Evolutionary conservation across 768 basidiomycete species (phyloP).

Genomic region (Leccinum broughii): DNA sequence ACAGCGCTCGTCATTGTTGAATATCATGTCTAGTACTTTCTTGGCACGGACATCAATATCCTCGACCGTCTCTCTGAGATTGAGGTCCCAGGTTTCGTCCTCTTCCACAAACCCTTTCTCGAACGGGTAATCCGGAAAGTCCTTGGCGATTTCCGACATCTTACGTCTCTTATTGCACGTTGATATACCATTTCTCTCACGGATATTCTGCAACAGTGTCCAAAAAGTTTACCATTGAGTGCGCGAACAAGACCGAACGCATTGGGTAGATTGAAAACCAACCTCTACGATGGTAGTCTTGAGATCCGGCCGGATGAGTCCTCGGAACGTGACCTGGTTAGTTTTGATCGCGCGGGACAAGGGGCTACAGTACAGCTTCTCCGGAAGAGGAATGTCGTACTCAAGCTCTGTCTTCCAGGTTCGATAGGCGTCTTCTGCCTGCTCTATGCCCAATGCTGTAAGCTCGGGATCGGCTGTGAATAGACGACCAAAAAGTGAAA

Average conservation of each 20-base stretch:
- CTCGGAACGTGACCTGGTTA: constrained; percentile 51
- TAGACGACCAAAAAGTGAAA: neutral
- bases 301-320: constrained; percentile 32
- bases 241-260: no score
- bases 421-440: constrained; percentile 47
- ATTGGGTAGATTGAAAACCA: neutral
- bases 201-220: constrained; percentile 48
- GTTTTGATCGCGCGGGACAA: constrained; percentile 62
- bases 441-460: constrained; percentile 54
- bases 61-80: constrained; percentile 50
- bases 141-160: constrained; percentile 44
- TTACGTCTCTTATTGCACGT: constrained; percentile 68
- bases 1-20: constrained; percentile 52
- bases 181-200: constrained; percentile 66
- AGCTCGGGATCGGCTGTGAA: constrained; percentile 63
- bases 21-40: constrained; percentile 55
- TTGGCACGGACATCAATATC: constrained; percentile 26
- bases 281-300: constrained; percentile 60
- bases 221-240: neutral
- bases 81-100: constrained; percentile 60
- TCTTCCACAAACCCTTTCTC: constrained; percentile 61
- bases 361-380: constrained; percentile 61
- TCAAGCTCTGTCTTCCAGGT: constrained; percentile 52
- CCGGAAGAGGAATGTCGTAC: constrained; percentile 48
- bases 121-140: constrained; percentile 53